Evolutionary conservation across 306 rosid genomes (phyloP).

Genomic region (Cyamopsis tetragonoloba): DNA sequence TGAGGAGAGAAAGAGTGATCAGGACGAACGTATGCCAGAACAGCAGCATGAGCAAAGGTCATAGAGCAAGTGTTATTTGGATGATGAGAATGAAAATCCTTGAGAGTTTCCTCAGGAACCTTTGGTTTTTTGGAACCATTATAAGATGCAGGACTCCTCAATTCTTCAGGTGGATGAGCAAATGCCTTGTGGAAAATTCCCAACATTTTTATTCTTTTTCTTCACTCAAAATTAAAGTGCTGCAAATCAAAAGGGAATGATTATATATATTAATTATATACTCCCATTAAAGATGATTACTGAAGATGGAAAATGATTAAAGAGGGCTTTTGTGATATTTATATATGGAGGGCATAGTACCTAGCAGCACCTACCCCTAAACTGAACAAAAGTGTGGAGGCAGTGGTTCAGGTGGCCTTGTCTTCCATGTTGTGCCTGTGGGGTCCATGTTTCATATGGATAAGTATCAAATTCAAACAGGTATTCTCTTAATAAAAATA

Average conservation of each 20-base stretch:
- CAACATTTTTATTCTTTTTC: conserved; percentile 50
- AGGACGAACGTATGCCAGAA: conserved; percentile 71
- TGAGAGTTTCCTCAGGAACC: conserved; percentile 76
- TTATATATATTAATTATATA: too few species aligned
- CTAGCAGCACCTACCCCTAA: neutral
- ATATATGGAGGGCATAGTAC: conserved; percentile 11
- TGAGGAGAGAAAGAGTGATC: conserved; percentile 40
- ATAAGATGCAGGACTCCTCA: conserved; percentile 83
- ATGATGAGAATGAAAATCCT: conserved; percentile 60
- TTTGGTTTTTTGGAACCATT: conserved; percentile 71
- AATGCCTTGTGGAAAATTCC: conserved; percentile 87
- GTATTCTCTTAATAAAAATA: conserved; percentile 7
- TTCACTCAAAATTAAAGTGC: too few species aligned
- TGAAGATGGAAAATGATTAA: too few species aligned
- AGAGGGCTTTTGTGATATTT: neutral
- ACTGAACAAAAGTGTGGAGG: neutral
- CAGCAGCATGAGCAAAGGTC: conserved; percentile 71
- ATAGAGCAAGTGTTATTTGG: conserved; percentile 67
- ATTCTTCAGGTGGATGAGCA: conserved; percentile 95
- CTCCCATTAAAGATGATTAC: too few species aligned
- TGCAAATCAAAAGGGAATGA: too few species aligned
- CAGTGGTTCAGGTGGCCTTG: neutral
- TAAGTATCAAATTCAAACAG: conserved; percentile 40
- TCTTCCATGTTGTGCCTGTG: conserved; percentile 33
- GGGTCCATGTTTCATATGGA: conserved; percentile 40